phyloP scores from a whole-genome alignment of 164 flowering plant genomes.

The Vitis riparia region DNA sequence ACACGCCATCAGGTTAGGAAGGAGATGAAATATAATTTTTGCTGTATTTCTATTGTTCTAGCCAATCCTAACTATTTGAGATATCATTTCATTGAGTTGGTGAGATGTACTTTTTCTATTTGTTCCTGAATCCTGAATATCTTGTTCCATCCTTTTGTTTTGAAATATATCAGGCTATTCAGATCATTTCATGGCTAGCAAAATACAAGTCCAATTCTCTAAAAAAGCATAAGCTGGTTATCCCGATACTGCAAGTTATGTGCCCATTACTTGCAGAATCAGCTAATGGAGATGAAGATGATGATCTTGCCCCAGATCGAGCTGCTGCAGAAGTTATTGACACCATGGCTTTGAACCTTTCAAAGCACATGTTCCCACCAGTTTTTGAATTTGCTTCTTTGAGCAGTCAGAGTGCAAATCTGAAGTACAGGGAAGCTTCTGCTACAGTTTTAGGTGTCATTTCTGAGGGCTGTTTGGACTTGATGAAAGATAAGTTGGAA shows the following conservation, averaged over 20 bases:
- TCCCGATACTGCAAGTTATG: conserved; percentile 88
- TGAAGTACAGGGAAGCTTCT: conserved; percentile 88
- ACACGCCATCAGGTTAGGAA: conserved; percentile 87
- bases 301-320: conserved; percentile 91
- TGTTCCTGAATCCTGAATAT: neutral
- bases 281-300: conserved; percentile 64
- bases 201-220: conserved; percentile 79
- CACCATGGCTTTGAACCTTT: conserved; percentile 79
- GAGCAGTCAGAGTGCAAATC: conserved; percentile 64
- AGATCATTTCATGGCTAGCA: conserved; percentile 96
- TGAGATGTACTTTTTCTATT: neutral
- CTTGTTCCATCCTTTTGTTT: conserved; percentile 8
- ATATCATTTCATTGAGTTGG: neutral
- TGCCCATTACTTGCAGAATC: conserved; percentile 94
- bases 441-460: conserved; percentile 86
- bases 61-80: neutral
- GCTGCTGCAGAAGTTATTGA: conserved; percentile 99
- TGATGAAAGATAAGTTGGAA: conserved; percentile 79
- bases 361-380: conserved; percentile 83
- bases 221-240: conserved; percentile 82
- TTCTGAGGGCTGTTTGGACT: conserved; percentile 85
- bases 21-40: neutral
- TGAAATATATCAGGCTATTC: conserved; percentile 73
- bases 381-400: conserved; percentile 88
- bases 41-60: neutral